Evolutionary conservation across 352 stramenopile genomes (phyloP).

Genomic region (Globisporangium splendens): DNA sequence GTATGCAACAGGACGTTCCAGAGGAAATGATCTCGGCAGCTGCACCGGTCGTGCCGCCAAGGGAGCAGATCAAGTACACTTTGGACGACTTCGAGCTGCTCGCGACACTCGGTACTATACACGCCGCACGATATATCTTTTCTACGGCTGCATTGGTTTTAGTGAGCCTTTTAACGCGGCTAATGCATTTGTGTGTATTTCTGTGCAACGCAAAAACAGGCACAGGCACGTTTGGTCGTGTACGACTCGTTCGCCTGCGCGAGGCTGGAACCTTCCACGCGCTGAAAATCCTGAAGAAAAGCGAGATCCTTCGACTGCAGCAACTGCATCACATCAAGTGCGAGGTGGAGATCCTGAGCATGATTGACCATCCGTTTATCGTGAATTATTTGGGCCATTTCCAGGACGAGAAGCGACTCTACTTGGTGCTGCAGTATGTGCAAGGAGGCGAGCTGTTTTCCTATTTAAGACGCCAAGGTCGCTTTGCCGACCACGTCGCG

Average conservation of each 20-base stretch:
- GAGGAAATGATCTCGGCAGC: conserved; percentile 55
- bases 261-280: conserved; percentile 63
- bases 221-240: conserved; percentile 87
- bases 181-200: neutral
- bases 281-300: conserved; percentile 93
- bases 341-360: conserved; percentile 87
- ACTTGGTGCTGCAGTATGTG: conserved; percentile 91
- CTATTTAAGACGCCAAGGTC: conserved; percentile 80
- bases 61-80: conserved; percentile 38
- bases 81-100: conserved; percentile 77
- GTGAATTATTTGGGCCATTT: conserved; percentile 86
- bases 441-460: conserved; percentile 92
- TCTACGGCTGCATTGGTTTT: neutral
- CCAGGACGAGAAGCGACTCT: conserved; percentile 88
- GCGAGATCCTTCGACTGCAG: conserved; percentile 84
- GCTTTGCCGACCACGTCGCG: conserved; percentile 79
- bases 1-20: conserved; percentile 26
- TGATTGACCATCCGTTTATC: conserved; percentile 89
- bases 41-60: conserved; percentile 24
- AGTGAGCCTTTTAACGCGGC: neutral
- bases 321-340: conserved; percentile 91
- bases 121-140: neutral
- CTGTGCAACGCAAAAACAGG: conserved; percentile 16
- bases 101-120: conserved; percentile 51
- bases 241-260: conserved; percentile 78